Evolutionary conservation across 768 basidiomycete species (phyloP).

Genomic region (Phylloporus arenicola): DNA sequence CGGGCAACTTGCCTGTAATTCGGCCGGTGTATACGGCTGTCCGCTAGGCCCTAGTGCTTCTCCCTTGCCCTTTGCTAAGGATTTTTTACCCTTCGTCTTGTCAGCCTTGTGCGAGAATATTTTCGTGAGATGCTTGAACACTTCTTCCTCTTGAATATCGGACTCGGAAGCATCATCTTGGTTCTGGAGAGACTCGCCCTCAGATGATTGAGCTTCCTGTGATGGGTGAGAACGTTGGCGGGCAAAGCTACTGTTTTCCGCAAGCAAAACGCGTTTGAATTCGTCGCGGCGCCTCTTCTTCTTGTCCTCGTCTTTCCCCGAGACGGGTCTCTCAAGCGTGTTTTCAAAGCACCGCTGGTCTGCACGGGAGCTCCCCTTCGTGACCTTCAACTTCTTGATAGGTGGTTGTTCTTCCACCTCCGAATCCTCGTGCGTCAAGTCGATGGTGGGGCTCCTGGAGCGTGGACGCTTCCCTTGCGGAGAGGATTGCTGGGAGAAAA

Average conservation of each 20-base stretch:
- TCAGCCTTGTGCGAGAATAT: constrained; percentile 38
- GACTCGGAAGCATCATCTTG: constrained; percentile 28
- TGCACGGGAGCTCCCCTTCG: constrained; percentile 15
- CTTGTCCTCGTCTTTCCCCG: constrained; percentile 35
- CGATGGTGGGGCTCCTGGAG: constrained; percentile 36
- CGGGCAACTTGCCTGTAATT: constrained; percentile 50
- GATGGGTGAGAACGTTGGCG: constrained; percentile 10
- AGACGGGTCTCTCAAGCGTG: constrained; percentile 1
- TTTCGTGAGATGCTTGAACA: constrained; percentile 43
- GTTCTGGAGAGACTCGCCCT: constrained; percentile 19
- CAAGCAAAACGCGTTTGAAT: constrained; percentile 51
- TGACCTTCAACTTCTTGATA: constrained; percentile 28
- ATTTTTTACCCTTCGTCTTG: constrained; percentile 35
- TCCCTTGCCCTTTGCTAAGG: constrained; percentile 29
- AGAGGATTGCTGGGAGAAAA: constrained; percentile 29
- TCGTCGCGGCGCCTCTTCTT: constrained; percentile 42
- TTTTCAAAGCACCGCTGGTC: constrained; percentile 46
- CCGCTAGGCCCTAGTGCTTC: constrained; percentile 61
- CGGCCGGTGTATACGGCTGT: constrained; percentile 68
- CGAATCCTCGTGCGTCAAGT: constrained; percentile 46
- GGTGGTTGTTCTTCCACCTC: constrained; percentile 23
- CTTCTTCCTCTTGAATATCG: constrained; percentile 41
- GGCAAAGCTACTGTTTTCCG: constrained; percentile 39
- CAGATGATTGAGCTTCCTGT: constrained; percentile 14
- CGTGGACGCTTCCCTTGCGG: constrained; percentile 27